Conservation (phyloP, 164 flowering plant genomes). For the Pachysandra terminalis region DNA sequence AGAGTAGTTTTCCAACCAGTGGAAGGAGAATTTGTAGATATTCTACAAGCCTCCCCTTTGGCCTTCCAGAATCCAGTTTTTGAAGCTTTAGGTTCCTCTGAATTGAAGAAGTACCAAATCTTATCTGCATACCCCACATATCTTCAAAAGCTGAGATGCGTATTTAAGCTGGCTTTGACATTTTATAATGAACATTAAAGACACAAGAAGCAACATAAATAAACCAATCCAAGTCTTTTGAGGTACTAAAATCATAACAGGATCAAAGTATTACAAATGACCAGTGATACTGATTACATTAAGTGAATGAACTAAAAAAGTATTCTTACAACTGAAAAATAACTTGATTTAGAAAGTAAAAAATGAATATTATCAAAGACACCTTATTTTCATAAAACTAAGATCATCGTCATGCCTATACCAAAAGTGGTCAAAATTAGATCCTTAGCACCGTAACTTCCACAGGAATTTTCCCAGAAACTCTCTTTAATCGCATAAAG, state of each 20-base stretch:
- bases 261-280: not conserved
- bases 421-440: not conserved
- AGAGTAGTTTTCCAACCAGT: slow-evolving; percentile 49
- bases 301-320: not conserved
- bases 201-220: not conserved
- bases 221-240: not conserved
- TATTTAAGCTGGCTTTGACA: not conserved
- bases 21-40: slow-evolving; percentile 21
- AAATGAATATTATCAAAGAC: not conserved
- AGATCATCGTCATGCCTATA: no score
- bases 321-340: not conserved
- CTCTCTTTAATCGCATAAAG: not conserved
- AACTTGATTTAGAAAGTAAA: not conserved
- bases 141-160: not conserved
- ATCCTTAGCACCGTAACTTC: no score
- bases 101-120: slow-evolving; percentile 32
- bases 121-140: slow-evolving; percentile 34
- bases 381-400: not conserved
- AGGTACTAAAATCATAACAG: not conserved
- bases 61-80: slow-evolving; percentile 45
- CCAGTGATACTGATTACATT: not conserved
- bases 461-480: no score
- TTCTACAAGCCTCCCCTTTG: slow-evolving; percentile 27
- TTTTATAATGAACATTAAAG: not conserved
- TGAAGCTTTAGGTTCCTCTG: slow-evolving; percentile 21